Evolutionary conservation across 2,329 filamentous ascomycete species (phyloP).

Genomic region (Colletotrichum lupini): DNA sequence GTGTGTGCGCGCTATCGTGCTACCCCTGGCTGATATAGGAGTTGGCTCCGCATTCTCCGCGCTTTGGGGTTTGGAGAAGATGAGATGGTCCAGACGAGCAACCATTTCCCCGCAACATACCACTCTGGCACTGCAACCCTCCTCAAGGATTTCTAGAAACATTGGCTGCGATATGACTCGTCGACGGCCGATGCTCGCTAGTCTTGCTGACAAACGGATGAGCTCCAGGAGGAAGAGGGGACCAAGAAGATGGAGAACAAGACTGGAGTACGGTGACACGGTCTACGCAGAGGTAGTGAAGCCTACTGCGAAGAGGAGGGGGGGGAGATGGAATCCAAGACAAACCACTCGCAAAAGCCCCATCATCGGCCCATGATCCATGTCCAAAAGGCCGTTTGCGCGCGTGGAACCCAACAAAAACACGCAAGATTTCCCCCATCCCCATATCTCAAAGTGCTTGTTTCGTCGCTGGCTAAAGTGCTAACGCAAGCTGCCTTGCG

Average conservation of each 20-base stretch:
- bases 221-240: background rate
- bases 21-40: background rate
- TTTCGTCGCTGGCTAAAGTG: background rate
- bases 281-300: too few species aligned
- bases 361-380: background rate
- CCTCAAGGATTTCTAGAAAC: background rate
- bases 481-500: background rate
- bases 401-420: background rate
- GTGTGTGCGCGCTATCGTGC: background rate
- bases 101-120: constrained; percentile 14
- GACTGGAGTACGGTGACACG: too few species aligned
- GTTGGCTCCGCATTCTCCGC: constrained; percentile 30
- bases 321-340: background rate
- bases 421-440: background rate
- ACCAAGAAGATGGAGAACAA: too few species aligned
- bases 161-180: constrained; percentile 24
- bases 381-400: background rate
- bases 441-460: constrained; percentile 9
- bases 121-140: background rate
- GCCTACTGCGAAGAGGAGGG: background rate
- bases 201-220: constrained; percentile 12
- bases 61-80: constrained; percentile 25
- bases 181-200: background rate
- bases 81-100: background rate
- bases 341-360: background rate